A percentile compares a stretch with the other conserved stretches of the same genome.
phyloP scores from a whole-genome alignment of 2,329 filamentous ascomycete species.

The Arthroderma sp. region DNA sequence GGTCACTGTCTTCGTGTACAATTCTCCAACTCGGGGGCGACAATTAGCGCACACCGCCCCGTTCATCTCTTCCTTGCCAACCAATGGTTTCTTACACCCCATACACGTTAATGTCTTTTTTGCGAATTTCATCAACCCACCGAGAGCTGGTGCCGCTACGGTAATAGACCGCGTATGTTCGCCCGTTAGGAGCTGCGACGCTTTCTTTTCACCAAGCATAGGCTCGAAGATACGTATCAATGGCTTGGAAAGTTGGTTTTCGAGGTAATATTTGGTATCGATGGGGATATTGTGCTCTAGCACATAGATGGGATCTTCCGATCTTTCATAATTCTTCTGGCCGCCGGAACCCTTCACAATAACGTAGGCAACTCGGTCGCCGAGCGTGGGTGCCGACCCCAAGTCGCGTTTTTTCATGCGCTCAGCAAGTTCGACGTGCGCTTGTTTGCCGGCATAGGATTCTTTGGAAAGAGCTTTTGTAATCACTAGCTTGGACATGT shows the following conservation, averaged over 20 bases:
- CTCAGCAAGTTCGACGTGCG: conserved; percentile 86
- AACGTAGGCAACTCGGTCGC: conserved; percentile 94
- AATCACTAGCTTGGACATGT: conserved; percentile 98
- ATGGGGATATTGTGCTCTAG: conserved; percentile 96
- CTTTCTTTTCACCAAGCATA: conserved; percentile 87
- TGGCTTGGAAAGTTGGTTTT: conserved; percentile 95
- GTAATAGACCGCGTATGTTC: conserved; percentile 92
- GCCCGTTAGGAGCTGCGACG: conserved; percentile 70
- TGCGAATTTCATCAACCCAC: conserved; percentile 94
- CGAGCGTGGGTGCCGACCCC: conserved; percentile 80
- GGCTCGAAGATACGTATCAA: conserved; percentile 93
- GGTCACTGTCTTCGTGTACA: conserved; percentile 82
- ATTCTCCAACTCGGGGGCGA: conserved; percentile 69
- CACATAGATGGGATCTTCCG: conserved; percentile 92
- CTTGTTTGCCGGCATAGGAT: conserved; percentile 83
- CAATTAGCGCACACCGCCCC: conserved; percentile 86
- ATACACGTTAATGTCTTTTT: conserved; percentile 98
- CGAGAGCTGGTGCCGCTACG: conserved; percentile 78
- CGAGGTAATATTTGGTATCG: conserved; percentile 95
- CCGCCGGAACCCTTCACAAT: conserved; percentile 86
- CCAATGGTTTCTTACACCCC: conserved; percentile 95
- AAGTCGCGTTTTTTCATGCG: conserved; percentile 96
- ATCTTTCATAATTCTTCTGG: conserved; percentile 92
- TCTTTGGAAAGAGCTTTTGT: conserved; percentile 91
- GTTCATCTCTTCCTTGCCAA: conserved; percentile 60